Evolutionary conservation across 1,139 yeast genomes (phyloP).

Genomic region (Blastobotrys ciferrii): DNA sequence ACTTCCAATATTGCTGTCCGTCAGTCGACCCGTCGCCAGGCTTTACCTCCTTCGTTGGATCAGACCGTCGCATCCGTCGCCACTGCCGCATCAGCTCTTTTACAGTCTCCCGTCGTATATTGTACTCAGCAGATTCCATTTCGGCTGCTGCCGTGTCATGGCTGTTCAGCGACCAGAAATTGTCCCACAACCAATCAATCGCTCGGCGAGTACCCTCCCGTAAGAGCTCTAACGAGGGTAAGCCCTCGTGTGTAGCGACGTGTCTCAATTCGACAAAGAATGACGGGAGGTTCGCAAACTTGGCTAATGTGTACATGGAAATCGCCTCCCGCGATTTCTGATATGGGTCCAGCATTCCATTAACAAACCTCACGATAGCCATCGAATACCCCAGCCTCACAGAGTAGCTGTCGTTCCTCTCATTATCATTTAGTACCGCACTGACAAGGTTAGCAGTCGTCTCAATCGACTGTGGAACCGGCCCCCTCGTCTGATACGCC

Average conservation of each 20-base stretch:
- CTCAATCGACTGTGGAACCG: slow-evolving; percentile 75
- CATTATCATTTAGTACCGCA: slow-evolving; percentile 49
- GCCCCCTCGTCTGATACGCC: slow-evolving; percentile 63
- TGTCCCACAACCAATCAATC: slow-evolving; percentile 66
- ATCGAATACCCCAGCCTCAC: slow-evolving; percentile 61
- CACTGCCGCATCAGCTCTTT: slow-evolving; percentile 36
- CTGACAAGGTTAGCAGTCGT: slow-evolving; percentile 63
- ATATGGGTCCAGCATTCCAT: slow-evolving; percentile 83
- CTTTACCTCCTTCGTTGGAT: slow-evolving; percentile 40
- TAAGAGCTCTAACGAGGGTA: slow-evolving; percentile 70
- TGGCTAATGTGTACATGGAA: slow-evolving; percentile 76
- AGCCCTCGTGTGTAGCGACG: slow-evolving; percentile 82
- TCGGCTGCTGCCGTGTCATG: slow-evolving; percentile 31
- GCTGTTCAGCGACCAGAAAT: slow-evolving; percentile 64
- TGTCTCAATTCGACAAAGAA: slow-evolving; percentile 90
- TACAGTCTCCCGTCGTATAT: slow-evolving; percentile 26
- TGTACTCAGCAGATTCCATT: slow-evolving; percentile 18
- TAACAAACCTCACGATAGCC: slow-evolving; percentile 84
- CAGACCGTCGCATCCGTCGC: slow-evolving; percentile 47
- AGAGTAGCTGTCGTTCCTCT: slow-evolving; percentile 31
- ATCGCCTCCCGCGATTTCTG: slow-evolving; percentile 79
- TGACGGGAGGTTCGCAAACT: slow-evolving; percentile 65
- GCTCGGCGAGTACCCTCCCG: slow-evolving; percentile 60
- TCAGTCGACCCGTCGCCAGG: slow-evolving; percentile 24
- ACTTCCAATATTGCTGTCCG: slow-evolving; percentile 21